Conservation (phyloP, 2,329 filamentous ascomycete genomes). For the Xylaria polymorpha region DNA sequence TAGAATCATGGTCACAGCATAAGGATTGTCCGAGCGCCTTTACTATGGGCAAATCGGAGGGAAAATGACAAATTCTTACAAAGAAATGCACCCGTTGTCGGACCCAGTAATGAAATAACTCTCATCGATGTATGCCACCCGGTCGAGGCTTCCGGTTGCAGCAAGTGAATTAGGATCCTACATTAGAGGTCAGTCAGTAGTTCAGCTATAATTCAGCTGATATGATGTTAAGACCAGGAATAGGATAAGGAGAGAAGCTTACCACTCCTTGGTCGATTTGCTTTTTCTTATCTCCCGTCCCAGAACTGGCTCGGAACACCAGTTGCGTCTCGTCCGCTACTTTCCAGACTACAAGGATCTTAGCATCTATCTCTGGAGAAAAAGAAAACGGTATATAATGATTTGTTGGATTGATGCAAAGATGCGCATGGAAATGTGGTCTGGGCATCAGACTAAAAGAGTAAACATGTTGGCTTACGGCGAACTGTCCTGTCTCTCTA, state of each 20-base stretch:
- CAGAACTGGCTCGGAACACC: conserved; percentile 85
- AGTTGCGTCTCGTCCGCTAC: conserved; percentile 95
- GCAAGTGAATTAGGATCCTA: conserved; percentile 64
- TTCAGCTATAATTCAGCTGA: conserved; percentile 44
- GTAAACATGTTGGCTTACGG: conserved; percentile 39
- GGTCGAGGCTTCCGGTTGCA: conserved; percentile 89
- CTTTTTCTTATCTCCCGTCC: conserved; percentile 66
- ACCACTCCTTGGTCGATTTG: conserved; percentile 32
- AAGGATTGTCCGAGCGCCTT: background rate
- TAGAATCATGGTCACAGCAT: background rate
- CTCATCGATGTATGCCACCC: conserved; percentile 88
- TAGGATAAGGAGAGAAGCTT: conserved; percentile 3
- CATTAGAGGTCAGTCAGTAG: conserved; percentile 5
- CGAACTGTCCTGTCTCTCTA: conserved; percentile 86
- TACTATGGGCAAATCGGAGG: background rate
- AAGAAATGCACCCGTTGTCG: conserved; percentile 86
- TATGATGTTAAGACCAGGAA: background rate
- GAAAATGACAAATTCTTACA: conserved; percentile 63
- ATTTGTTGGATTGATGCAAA: background rate
- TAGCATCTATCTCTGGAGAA: background rate
- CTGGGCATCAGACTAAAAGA: background rate
- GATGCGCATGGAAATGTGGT: background rate
- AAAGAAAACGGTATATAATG: background rate
- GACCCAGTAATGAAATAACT: conserved; percentile 92
- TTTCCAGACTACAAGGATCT: conserved; percentile 75